These are phyloP conservation scores for Quercus agrifolia DNA, from an alignment of 306 rosid genomes.

Conservation along the genomic window DNA sequence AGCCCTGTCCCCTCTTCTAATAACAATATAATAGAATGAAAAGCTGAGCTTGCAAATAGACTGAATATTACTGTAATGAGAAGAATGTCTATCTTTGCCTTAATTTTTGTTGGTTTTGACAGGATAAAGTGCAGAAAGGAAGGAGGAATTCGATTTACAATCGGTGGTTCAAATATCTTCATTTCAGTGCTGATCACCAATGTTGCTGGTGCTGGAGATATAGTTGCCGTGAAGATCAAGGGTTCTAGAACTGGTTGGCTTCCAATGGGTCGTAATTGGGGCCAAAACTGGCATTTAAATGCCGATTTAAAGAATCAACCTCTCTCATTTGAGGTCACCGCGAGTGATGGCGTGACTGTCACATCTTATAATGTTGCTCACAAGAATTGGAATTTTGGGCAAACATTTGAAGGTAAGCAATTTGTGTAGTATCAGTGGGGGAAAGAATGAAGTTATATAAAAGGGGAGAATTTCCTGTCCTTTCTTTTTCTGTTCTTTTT, in stretches of 20 bases:
- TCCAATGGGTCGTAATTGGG: constrained; percentile 96
- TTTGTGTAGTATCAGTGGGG: constrained; percentile 34
- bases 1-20: no score
- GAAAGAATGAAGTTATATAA: constrained; percentile 5
- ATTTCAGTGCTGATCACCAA: constrained; percentile 78
- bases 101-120: constrained; percentile 13
- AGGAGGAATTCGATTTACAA: constrained; percentile 72
- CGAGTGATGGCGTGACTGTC: constrained; percentile 63
- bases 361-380: constrained; percentile 82
- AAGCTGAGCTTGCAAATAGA: no score
- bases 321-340: constrained; percentile 77
- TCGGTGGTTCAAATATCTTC: constrained; percentile 73
- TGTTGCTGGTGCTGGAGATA: constrained; percentile 88
- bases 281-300: constrained; percentile 92
- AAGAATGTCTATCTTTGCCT: neutral
- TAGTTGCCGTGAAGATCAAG: constrained; percentile 68
- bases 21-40: no score
- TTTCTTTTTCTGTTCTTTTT: neutral
- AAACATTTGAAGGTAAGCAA: constrained; percentile 93
- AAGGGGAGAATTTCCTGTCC: constrained; percentile 1
- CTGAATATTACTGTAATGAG: neutral
- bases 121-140: constrained; percentile 92
- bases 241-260: constrained; percentile 98
- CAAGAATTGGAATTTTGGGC: constrained; percentile 83
- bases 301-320: constrained; percentile 81